Evolutionary conservation across 176 grass and related monocot genomes (phyloP).

Genomic region (Juncus effusus): DNA sequence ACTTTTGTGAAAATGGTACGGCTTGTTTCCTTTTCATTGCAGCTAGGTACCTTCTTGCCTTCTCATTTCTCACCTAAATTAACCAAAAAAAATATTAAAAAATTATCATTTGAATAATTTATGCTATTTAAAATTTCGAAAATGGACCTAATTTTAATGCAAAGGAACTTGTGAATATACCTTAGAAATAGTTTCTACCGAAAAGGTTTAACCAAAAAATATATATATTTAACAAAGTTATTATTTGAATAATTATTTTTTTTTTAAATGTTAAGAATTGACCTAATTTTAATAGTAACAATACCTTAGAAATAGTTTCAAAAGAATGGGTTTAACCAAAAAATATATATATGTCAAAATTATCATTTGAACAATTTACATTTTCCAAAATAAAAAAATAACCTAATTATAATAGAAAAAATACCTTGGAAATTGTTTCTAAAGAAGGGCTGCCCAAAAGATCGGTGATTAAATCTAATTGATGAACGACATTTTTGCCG

Average conservation of each 20-base stretch:
- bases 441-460: slow-evolving; percentile 72
- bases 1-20: slow-evolving; percentile 74
- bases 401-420: slow-evolving; percentile 12
- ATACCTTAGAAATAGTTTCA: too few species aligned
- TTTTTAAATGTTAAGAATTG: background rate
- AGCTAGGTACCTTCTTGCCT: slow-evolving; percentile 79
- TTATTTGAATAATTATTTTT: background rate
- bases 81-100: slow-evolving; percentile 14
- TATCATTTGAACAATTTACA: slow-evolving; percentile 3
- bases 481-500: slow-evolving; percentile 99
- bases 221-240: too few species aligned
- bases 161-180: too few species aligned
- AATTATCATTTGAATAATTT: slow-evolving; percentile 9
- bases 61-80: slow-evolving; percentile 82
- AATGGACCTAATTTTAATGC: too few species aligned
- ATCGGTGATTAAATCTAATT: slow-evolving; percentile 98
- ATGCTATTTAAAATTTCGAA: background rate
- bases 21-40: slow-evolving; percentile 76
- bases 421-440: slow-evolving; percentile 73
- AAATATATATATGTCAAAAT: too few species aligned
- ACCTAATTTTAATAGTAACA: background rate
- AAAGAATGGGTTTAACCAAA: too few species aligned
- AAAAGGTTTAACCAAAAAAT: too few species aligned
- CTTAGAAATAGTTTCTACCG: too few species aligned
- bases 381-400: slow-evolving; percentile 4